Evolutionary conservation across 2,329 filamentous ascomycete genomes (phyloP).

Genomic region (Scedosporium aurantiacum): DNA sequence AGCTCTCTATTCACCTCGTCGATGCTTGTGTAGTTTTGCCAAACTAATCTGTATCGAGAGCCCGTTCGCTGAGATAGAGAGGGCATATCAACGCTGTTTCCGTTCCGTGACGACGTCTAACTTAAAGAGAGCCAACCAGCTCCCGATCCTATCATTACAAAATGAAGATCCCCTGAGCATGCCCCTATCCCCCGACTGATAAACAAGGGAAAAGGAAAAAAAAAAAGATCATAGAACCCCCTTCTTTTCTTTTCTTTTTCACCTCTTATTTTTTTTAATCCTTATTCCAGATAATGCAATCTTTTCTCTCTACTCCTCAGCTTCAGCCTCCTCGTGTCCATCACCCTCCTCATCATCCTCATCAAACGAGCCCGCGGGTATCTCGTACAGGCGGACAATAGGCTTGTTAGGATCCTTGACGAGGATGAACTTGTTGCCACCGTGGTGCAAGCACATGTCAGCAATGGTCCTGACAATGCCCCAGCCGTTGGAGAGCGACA

Average conservation of each 20-base stretch:
- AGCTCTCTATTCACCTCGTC: background rate
- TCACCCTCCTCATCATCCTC: constrained; percentile 69
- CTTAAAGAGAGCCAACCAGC: constrained; percentile 6
- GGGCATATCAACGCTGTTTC: constrained; percentile 1
- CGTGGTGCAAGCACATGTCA: constrained; percentile 76
- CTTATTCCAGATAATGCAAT: background rate
- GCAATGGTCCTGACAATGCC: constrained; percentile 97
- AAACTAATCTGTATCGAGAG: no score
- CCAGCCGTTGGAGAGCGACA: constrained; percentile 95
- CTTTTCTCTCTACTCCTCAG: constrained; percentile 16
- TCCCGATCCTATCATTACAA: constrained; percentile 8
- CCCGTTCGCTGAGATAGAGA: background rate
- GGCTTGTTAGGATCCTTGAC: constrained; percentile 95
- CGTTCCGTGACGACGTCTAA: constrained; percentile 2
- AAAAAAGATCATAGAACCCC: background rate
- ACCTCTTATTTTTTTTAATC: background rate
- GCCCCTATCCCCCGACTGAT: constrained; percentile 1
- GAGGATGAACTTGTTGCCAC: constrained; percentile 66
- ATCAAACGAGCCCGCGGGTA: constrained; percentile 79
- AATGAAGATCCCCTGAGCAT: constrained; percentile 2
- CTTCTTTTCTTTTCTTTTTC: background rate
- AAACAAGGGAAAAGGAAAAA: background rate
- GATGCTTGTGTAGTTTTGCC: no score
- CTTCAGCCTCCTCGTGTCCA: constrained; percentile 39
- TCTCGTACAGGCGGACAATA: constrained; percentile 84